Base-by-base conservation (phyloP, 345 rosid species). In the Sisymbrium irio region DNA sequence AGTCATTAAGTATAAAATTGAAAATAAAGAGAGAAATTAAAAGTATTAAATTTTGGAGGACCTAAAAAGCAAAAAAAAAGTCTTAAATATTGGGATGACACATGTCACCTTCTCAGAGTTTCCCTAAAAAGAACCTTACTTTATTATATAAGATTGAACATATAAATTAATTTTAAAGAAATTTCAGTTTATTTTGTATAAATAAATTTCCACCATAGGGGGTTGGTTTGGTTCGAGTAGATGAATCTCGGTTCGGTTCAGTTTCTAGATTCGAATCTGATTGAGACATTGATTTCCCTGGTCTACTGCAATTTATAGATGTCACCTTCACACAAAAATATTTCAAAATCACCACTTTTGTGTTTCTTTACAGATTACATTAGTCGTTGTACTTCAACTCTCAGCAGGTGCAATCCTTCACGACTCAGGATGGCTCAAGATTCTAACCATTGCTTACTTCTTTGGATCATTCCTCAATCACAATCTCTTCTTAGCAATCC, bases 401-500 rank as follows among this genome's bases (percentile, higher is more conserved):
- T 78, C 79, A 71, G 83, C 97, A 0, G 91, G 96, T 45, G 84
- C 88, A 54, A 76, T 75, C 66, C 89, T 93, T 33, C 72, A 49
- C 27, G 40, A 84, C 77, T 84, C 91, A 8, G 84, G 92, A 51
- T 91, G 91, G 92, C 65, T 86, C 75, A 90, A 86, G 83, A 86
- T 91, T 37, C 75, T 91, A 49, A 79, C 78, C 63, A 67, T 84
- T 44, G 81, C 95, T 20, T 93, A 88, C 78, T 91, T 85, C 81
- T 91, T 91, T 71, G 94, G 97, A 47, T 86, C 96, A 27, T 88
- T 93, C 74, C 90, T 93, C 67, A 91, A 88, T 73, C 98, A 91
- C 81, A 93, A 93, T 66, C 94, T 93, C 70, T 91, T 89, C 81
- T 80, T 93, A 47, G 98, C 97, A 41, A 91, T 91, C 69, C 98